Evolutionary conservation across 768 basidiomycete genomes (phyloP), one percentile per base, ranked within the genome.

Genomic region (Podaxis sp.): DNA sequence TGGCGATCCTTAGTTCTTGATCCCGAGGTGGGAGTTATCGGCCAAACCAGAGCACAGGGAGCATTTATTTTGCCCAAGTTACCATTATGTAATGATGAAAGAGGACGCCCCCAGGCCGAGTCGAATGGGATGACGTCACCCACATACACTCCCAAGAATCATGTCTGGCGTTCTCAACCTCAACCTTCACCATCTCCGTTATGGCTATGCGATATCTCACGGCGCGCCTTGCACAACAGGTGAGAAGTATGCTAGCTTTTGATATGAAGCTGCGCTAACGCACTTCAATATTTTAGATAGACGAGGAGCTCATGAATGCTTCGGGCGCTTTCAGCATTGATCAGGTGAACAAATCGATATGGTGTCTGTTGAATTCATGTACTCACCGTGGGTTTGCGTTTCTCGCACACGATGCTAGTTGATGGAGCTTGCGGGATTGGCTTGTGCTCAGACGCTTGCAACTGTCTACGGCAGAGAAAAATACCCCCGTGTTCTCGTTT

Each of bases 361-460:
- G 2, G 8, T 33, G 33, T 33, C 33, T 9, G 33, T 33, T 9
- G 33, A 33, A 33, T 38, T 0, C 27, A 29, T 12, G 9, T 43
- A 2, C 13, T 24, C 11, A 19, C 27, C 11, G 41, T 17, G 37
- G 19, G 61, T 37, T 65, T 27, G 55, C 29, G 22, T 5, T 36
- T 40, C 55, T 41, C 47, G 19, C 51, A 13, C 24, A 50, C 56
- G 25, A 19, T 22, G 5, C 7, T 40, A 96, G 93, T 77, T 98
- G 33, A 97, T 98, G 94, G 96, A 98, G 70, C 83, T 98, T 12
- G 96, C 96, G 33, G 97, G 97, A 1, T 78, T 98, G 9, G 89
- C 96, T 1, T 96, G 96, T 70, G 97, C 96, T 0, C 93, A 96
- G 72, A 84, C 91, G 0, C 77, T 98, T 2, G 87, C 90, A 5